These are phyloP conservation scores for Linnemannia hyalina DNA, from an alignment of 192 early-diverging fungal genomes.

Conservation along the genomic window DNA sequence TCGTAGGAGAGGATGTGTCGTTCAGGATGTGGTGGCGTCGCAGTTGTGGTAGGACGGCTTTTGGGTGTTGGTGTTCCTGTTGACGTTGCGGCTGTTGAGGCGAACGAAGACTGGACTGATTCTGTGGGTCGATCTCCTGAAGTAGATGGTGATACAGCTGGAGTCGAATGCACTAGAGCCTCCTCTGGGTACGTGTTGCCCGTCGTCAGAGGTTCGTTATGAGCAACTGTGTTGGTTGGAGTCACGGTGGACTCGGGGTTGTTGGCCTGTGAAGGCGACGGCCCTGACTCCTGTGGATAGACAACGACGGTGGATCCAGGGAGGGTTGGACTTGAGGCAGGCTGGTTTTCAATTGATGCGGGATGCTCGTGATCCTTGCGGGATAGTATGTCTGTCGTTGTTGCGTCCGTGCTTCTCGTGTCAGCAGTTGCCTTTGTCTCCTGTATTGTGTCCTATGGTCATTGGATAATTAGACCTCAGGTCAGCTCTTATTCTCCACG, in stretches of 20 bases:
- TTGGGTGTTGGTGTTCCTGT: constrained; percentile 2
- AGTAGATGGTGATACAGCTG: neutral
- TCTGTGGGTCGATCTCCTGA: neutral
- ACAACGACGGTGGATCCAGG: constrained; percentile 27
- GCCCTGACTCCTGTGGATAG: neutral
- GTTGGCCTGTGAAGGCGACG: neutral
- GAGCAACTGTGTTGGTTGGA: neutral
- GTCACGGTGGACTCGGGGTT: constrained; percentile 8
- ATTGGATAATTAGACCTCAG: neutral
- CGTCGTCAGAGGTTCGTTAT: neutral
- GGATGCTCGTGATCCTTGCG: neutral
- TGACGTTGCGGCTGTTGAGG: neutral
- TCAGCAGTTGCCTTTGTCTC: neutral
- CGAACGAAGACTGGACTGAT: neutral
- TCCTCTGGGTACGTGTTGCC: constrained; percentile 2
- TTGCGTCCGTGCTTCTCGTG: constrained; percentile 1
- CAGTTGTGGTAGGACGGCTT: neutral
- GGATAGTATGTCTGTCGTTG: neutral
- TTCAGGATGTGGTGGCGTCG: constrained; percentile 6
- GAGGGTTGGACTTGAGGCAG: constrained; percentile 15
- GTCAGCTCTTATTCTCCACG: neutral
- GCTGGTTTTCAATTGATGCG: neutral
- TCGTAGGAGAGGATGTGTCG: constrained; percentile 49
- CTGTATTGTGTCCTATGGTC: constrained; percentile 6
- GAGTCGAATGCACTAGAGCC: neutral